Evolutionary conservation across 495 filamentous ascomycete species (phyloP), one percentile per base, ranked within the genome.

Genomic region (Coniosporium apollinis): DNA sequence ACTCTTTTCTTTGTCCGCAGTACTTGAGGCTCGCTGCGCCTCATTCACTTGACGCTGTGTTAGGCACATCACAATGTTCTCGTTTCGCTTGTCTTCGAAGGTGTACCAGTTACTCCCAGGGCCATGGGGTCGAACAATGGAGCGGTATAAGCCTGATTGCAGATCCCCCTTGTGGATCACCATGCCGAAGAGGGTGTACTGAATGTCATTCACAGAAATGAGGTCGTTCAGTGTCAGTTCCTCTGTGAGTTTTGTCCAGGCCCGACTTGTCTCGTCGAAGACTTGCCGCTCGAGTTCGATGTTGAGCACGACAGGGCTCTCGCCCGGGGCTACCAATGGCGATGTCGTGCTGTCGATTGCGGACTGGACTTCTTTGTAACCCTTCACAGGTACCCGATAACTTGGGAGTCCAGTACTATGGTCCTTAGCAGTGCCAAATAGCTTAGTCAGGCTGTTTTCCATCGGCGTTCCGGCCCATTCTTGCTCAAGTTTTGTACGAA

Each of bases 141-240:
- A 66, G 44, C 70, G 69, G 53, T 73, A 78, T 20, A 72, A 60
- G 34, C 65, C 62, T 6, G 74, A 76, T 10, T 66, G 66, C 24
- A 75, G 69, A 19, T 64, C 65, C 20, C 69, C 73, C 34, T 61
- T 62, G 43, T 78, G 74, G 3, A 75, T 71, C 13, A 76, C 56
- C 31, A 75, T 70, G 11, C 70, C 71, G 41, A 69, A 76, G 1
- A 79, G 61, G 0, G 65, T 60, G 45, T 78, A 79, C 3, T 60
- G 17, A 5, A 28, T 40, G 49, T 35, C 62, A 10, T 52, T 44
- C 10, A 78, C 52, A 30, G 58, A 57, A 14, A 78, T 42, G 11
- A 58, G 49, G 22, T 75, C 68, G 24, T 76, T 60, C 15, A 76
- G 41, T 1, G 63, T 56, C 9, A 79, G 61, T 14, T 59, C 57